A percentile compares a stretch with the other conserved stretches of the same genome.
Conservation (phyloP, 2,329 filamentous ascomycete genomes). For the Venturia aucupariae region DNA sequence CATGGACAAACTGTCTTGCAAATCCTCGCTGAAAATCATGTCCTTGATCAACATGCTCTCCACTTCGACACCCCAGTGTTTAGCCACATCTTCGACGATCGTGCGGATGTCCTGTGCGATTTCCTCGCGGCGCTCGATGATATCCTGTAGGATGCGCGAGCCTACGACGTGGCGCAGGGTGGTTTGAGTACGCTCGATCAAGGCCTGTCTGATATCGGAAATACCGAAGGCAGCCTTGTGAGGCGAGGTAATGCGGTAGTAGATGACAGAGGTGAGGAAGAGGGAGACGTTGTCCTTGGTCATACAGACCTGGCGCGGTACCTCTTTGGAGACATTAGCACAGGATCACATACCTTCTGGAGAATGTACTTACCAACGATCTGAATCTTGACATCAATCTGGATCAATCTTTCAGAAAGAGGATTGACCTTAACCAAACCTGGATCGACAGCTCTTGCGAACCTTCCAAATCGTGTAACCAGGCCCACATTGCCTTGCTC, state of each 20-base stretch:
- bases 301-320: slow-evolving; percentile 96
- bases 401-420: slow-evolving; percentile 77
- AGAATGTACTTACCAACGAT: slow-evolving; percentile 54
- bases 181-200: slow-evolving; percentile 95
- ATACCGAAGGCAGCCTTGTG: slow-evolving; percentile 98
- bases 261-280: slow-evolving; percentile 91
- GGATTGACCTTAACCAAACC: slow-evolving; percentile 97
- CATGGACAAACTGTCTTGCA: slow-evolving; percentile 96
- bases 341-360: not conserved
- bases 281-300: slow-evolving; percentile 98
- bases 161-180: slow-evolving; percentile 95
- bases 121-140: slow-evolving; percentile 96
- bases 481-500: slow-evolving; percentile 89
- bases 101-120: slow-evolving; percentile 90
- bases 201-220: slow-evolving; percentile 86
- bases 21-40: slow-evolving; percentile 90
- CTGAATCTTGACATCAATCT: slow-evolving; percentile 98
- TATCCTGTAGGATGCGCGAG: slow-evolving; percentile 89
- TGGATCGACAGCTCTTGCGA: slow-evolving; percentile 92
- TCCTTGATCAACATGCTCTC: slow-evolving; percentile 99
- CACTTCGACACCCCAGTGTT: slow-evolving; percentile 89
- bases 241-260: slow-evolving; percentile 93
- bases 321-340: slow-evolving; percentile 44
- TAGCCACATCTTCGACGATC: slow-evolving; percentile 93
- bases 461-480: slow-evolving; percentile 89